These are phyloP conservation scores for Brettanomyces anomalus DNA, from an alignment of 805 yeast genomes.

Conservation along the genomic window DNA sequence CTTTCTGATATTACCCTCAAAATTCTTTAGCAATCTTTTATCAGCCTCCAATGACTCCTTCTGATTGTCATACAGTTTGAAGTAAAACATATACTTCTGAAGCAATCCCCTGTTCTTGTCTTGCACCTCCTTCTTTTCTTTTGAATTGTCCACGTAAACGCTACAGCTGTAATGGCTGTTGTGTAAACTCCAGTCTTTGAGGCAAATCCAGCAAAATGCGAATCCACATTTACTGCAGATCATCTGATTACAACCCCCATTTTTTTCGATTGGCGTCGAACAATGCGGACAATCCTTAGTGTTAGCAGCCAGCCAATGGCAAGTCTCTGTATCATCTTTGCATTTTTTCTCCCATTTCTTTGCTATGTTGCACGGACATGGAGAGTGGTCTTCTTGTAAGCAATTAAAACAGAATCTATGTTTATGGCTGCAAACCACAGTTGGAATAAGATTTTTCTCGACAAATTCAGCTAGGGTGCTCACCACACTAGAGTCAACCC, in stretches of 20 bases:
- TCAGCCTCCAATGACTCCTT: constrained; percentile 72
- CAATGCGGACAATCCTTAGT: constrained; percentile 87
- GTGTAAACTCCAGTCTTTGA: constrained; percentile 67
- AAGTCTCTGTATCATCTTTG: constrained; percentile 79
- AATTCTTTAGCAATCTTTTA: constrained; percentile 47
- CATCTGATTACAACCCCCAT: constrained; percentile 98
- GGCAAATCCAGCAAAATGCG: constrained; percentile 93
- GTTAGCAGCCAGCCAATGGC: constrained; percentile 77
- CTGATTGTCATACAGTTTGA: constrained; percentile 65
- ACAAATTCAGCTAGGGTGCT: constrained; percentile 19
- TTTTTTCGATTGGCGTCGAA: constrained; percentile 70
- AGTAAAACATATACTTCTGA: constrained; percentile 65
- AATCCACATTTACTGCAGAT: constrained; percentile 65
- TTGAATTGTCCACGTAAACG: constrained; percentile 37
- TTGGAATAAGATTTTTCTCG: constrained; percentile 37
- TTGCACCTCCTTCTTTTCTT: constrained; percentile 30
- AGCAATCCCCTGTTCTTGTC: constrained; percentile 39
- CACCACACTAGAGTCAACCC: constrained; percentile 24
- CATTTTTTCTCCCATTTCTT: constrained; percentile 71
- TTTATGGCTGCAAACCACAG: constrained; percentile 55
- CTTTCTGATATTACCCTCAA: constrained; percentile 53
- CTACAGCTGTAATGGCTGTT: constrained; percentile 52
- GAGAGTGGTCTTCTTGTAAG: constrained; percentile 66
- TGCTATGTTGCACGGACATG: constrained; percentile 70
- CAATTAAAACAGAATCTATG: constrained; percentile 80